phyloP scores from a whole-genome alignment of 1,284 basidiomycete genomes.

The Anthracocystis walkeri region DNA sequence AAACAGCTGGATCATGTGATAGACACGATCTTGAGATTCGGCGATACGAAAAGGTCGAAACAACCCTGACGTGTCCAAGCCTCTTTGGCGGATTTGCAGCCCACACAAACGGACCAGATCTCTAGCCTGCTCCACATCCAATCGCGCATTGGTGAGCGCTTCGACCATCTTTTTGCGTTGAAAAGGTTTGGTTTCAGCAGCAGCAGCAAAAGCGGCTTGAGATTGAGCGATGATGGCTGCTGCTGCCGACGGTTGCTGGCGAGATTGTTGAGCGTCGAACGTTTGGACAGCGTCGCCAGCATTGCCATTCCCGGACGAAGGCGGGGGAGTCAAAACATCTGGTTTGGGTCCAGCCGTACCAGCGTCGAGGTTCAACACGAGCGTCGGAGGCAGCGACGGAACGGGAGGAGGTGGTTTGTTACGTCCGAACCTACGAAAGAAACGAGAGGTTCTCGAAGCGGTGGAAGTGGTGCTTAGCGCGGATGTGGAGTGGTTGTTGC shows the following conservation, averaged over 20 bases:
- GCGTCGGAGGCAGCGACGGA: slow-evolving; percentile 40
- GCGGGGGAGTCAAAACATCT: neutral
- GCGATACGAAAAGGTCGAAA: slow-evolving; percentile 58
- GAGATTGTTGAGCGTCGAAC: neutral
- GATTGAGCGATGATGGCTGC: slow-evolving; percentile 40
- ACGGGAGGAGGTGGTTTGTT: slow-evolving; percentile 33
- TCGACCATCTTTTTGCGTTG: slow-evolving; percentile 44
- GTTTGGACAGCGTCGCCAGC: no score
- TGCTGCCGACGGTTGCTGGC: slow-evolving; percentile 21
- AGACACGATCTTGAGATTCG: slow-evolving; percentile 37
- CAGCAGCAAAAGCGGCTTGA: slow-evolving; percentile 33
- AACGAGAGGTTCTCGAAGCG: slow-evolving; percentile 28
- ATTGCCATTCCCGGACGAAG: neutral
- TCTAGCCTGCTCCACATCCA: slow-evolving; percentile 27
- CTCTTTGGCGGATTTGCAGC: slow-evolving; percentile 47
- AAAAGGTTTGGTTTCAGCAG: slow-evolving; percentile 20
- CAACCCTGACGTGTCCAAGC: slow-evolving; percentile 58
- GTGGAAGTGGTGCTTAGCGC: slow-evolving; percentile 24
- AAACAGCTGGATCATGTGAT: slow-evolving; percentile 57
- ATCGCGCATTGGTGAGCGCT: slow-evolving; percentile 41
- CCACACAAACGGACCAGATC: slow-evolving; percentile 48
- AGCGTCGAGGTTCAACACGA: slow-evolving; percentile 40
- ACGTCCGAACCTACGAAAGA: slow-evolving; percentile 33
- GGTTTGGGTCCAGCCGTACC: slow-evolving; percentile 20
- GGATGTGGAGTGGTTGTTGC: slow-evolving; percentile 34